phyloP scores from a whole-genome alignment of 129 eudicot genomes.

The Ambrosia artemisiifolia region DNA sequence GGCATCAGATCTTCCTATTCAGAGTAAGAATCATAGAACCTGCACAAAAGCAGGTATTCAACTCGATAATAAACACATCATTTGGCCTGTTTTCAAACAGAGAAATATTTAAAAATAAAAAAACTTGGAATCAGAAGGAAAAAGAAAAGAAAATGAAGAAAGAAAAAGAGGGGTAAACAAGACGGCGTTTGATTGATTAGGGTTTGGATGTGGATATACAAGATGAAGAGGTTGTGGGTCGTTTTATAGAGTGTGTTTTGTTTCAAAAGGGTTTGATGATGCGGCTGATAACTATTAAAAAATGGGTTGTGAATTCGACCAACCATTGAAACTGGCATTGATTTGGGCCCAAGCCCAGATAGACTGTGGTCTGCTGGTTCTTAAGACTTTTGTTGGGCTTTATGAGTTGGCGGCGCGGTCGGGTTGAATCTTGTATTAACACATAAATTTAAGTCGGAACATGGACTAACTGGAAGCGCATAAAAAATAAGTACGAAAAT shows the following conservation, averaged over 20 bases:
- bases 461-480: no score
- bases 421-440: no score
- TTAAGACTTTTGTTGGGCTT: neutral
- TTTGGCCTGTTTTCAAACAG: slow-evolving; percentile 30
- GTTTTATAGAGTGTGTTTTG: slow-evolving; percentile 24
- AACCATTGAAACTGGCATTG: neutral
- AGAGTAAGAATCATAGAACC: slow-evolving; percentile 48
- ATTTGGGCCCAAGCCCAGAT: neutral
- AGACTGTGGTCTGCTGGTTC: no score
- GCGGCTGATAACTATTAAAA: neutral
- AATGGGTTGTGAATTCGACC: neutral
- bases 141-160: no score
- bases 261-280: slow-evolving; percentile 12
- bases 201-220: slow-evolving; percentile 8
- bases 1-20: slow-evolving; percentile 94
- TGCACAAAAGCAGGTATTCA: slow-evolving; percentile 37
- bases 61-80: slow-evolving; percentile 52
- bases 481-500: no score
- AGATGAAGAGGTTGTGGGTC: neutral
- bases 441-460: no score
- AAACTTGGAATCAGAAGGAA: neutral
- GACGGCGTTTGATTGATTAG: slow-evolving; percentile 2
- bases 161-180: neutral
- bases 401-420: no score
- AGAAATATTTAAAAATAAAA: no score